Conservation (phyloP, 805 yeast genomes). For the Spathaspora sp. region DNA sequence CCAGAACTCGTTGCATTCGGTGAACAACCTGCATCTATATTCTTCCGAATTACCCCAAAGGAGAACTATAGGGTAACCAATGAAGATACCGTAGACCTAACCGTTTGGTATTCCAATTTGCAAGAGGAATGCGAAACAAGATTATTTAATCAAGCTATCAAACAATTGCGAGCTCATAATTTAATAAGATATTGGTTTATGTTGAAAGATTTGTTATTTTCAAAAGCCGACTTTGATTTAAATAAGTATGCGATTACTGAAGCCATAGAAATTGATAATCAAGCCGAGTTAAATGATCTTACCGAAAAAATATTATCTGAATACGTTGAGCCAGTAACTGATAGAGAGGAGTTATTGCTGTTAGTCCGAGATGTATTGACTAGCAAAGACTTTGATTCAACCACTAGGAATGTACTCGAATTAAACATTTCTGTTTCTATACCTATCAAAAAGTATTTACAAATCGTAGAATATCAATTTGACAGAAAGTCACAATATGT, state of each 20-base stretch:
- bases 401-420: conserved; percentile 6
- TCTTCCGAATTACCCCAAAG: conserved; percentile 46
- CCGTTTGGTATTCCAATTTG: conserved; percentile 44
- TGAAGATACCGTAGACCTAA: conserved; percentile 39
- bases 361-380: background rate
- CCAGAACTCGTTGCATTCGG: conserved; percentile 49
- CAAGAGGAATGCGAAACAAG: conserved; percentile 37
- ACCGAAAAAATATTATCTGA: conserved; percentile 11
- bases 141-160: background rate
- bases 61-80: conserved; percentile 13
- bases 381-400: background rate
- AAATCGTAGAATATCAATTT: conserved; percentile 48
- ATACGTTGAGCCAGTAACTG: conserved; percentile 8
- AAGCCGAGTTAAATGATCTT: conserved; percentile 11
- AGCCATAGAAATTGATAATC: conserved; percentile 16
- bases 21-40: conserved; percentile 67
- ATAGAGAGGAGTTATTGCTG: conserved; percentile 9
- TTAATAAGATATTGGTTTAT: conserved; percentile 20
- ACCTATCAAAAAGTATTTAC: conserved; percentile 59
- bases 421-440: conserved; percentile 56
- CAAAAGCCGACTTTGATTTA: conserved; percentile 24
- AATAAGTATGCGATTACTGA: conserved; percentile 24
- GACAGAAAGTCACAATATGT: conserved; percentile 40
- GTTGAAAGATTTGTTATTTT: conserved; percentile 16
- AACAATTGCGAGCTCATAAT: background rate